These are phyloP conservation scores for Simmondsia chinensis DNA, from an alignment of 148 eudicot species.

Conservation along the genomic window DNA sequence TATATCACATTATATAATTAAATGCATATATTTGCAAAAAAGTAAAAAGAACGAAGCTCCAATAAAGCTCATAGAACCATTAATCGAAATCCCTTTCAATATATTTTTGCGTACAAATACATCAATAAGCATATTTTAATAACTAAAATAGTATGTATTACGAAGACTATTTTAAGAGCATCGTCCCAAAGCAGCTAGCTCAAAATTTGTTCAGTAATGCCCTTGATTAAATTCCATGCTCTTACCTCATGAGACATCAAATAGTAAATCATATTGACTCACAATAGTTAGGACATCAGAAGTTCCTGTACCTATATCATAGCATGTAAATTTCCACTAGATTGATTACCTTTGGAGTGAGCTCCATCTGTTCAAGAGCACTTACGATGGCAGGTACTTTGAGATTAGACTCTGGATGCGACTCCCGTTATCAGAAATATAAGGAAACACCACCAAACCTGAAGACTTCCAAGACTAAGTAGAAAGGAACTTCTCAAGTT, in stretches of 20 bases:
- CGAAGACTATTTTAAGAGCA: too few relatives aligned
- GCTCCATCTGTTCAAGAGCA: slow-evolving; percentile 68
- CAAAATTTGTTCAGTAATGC: too few relatives aligned
- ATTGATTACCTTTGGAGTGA: slow-evolving; percentile 67
- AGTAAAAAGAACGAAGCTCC: too few relatives aligned
- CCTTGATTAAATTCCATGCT: too few relatives aligned
- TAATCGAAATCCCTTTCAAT: too few relatives aligned
- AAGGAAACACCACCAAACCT: neutral
- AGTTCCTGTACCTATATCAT: neutral
- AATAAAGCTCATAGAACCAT: too few relatives aligned
- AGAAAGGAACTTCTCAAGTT: neutral
- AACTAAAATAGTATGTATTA: too few relatives aligned
- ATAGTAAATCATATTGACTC: neutral
- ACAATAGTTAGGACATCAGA: neutral
- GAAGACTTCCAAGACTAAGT: neutral
- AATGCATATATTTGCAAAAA: too few relatives aligned
- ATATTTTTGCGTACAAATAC: too few relatives aligned
- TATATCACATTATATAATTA: neutral
- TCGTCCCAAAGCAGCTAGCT: too few relatives aligned
- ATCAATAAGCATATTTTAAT: too few relatives aligned
- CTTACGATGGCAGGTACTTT: slow-evolving; percentile 82
- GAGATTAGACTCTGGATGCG: slow-evolving; percentile 87
- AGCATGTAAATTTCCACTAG: neutral
- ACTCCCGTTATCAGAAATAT: slow-evolving; percentile 34
- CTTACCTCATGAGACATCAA: too few relatives aligned